Conservation (phyloP, 495 filamentous ascomycete genomes). For the Penicillium dipodomyicola region DNA sequence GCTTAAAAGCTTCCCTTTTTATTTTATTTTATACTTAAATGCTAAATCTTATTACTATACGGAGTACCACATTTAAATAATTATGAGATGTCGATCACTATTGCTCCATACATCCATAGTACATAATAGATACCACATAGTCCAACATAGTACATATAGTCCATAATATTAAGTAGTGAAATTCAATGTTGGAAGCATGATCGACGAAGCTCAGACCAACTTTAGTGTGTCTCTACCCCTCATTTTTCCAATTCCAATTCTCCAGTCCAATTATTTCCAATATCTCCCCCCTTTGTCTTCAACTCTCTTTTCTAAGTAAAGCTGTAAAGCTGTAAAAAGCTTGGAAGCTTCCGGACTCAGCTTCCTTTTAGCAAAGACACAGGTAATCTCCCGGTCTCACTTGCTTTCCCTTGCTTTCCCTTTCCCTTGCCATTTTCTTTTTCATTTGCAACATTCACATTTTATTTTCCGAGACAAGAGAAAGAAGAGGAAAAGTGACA, state of each 20-base stretch:
- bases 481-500: neutral
- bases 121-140: too few species aligned
- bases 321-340: neutral
- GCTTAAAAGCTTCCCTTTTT: neutral
- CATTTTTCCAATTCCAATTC: slow-evolving; percentile 7
- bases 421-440: neutral
- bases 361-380: neutral
- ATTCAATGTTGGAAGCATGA: neutral
- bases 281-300: neutral
- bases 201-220: slow-evolving; percentile 19
- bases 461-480: neutral
- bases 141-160: too few species aligned
- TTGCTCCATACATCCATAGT: neutral
- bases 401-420: too few species aligned
- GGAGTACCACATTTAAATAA: too few species aligned
- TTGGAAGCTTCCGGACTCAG: neutral
- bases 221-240: slow-evolving; percentile 14
- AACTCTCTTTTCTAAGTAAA: neutral
- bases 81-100: slow-evolving; percentile 1
- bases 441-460: neutral
- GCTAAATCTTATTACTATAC: neutral
- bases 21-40: neutral
- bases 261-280: slow-evolving; percentile 1
- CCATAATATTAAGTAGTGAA: neutral
- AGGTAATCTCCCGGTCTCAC: neutral